phyloP scores from a whole-genome alignment of 2,329 filamentous ascomycete species.

The Penicillium palitans region DNA sequence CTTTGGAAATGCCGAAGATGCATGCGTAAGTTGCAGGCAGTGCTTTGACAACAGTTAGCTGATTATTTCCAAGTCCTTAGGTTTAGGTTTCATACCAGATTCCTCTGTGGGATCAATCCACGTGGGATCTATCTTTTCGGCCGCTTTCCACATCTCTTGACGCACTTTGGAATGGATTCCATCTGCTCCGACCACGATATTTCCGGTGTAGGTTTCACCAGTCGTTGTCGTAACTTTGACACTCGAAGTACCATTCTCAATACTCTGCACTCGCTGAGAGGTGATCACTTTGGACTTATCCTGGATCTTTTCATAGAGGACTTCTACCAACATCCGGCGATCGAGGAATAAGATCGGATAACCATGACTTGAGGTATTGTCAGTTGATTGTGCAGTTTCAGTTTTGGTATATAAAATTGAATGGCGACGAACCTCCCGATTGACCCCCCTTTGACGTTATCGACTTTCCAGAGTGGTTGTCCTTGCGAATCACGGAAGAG shows the following conservation, averaged over 20 bases:
- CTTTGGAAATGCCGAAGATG: conserved; percentile 29
- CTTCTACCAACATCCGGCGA: conserved; percentile 25
- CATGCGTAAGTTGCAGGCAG: conserved; percentile 28
- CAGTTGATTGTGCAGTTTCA: neutral
- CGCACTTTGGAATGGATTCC: conserved; percentile 44
- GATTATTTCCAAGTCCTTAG: neutral
- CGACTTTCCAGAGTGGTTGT: conserved; percentile 6
- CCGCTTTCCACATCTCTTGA: conserved; percentile 32
- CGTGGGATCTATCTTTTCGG: conserved; percentile 15
- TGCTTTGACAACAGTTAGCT: conserved; percentile 10
- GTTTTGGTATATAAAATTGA: neutral
- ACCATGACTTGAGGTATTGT: conserved; percentile 16
- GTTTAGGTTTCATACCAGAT: conserved; percentile 2
- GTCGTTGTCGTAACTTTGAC: conserved; percentile 13
- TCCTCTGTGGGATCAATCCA: conserved; percentile 21
- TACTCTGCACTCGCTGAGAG: conserved; percentile 14
- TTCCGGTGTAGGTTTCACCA: conserved; percentile 23
- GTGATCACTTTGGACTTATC: conserved; percentile 23
- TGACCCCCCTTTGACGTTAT: neutral
- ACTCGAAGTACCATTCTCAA: conserved; percentile 4
- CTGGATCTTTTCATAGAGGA: conserved; percentile 28
- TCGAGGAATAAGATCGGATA: conserved; percentile 28
- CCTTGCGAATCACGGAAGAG: conserved; percentile 10
- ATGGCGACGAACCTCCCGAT: conserved; percentile 3
- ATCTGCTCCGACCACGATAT: conserved; percentile 45